Evolutionary conservation across 164 flowering plant genomes (phyloP).

Genomic region (Dillenia turbinata): DNA sequence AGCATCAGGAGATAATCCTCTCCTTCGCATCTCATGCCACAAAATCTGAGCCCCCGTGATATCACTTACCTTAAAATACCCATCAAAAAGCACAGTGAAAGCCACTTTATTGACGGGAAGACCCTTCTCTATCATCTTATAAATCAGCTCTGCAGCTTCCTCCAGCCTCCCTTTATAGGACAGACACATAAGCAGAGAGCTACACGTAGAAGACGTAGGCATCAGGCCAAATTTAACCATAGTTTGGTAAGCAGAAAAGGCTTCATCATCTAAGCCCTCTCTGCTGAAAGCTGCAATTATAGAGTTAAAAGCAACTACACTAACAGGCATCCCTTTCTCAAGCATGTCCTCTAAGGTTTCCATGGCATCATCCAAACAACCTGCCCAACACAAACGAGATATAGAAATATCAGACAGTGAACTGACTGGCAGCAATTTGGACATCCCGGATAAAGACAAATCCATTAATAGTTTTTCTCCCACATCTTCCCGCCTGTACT

Average conservation of each 20-base stretch:
- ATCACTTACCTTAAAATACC: constrained; percentile 57
- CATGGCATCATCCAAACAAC: constrained; percentile 64
- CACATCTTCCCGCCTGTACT: constrained; percentile 58
- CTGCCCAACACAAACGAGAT: constrained; percentile 74
- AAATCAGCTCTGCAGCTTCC: constrained; percentile 56
- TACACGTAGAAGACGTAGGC: constrained; percentile 75
- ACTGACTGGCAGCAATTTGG: constrained; percentile 31
- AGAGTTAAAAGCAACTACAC: constrained; percentile 71
- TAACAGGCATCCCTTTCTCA: constrained; percentile 63
- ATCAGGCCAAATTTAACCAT: constrained; percentile 52
- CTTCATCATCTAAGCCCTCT: constrained; percentile 56
- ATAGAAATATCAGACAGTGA: constrained; percentile 47
- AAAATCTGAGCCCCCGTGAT: constrained; percentile 45
- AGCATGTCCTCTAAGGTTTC: constrained; percentile 45
- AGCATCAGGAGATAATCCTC: constrained; percentile 68
- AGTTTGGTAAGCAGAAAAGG: constrained; percentile 47
- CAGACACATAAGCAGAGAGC: constrained; percentile 68
- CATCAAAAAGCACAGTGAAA: constrained; percentile 78
- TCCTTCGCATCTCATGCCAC: constrained; percentile 67
- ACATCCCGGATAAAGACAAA: constrained; percentile 15
- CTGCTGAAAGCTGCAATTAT: constrained; percentile 69
- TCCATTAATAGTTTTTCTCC: constrained; percentile 47
- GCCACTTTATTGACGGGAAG: constrained; percentile 54
- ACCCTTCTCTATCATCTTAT: constrained; percentile 58
- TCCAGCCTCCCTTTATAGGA: constrained; percentile 53